Conservation (phyloP, 371 early-diverging fungal species). For the Polyrhizophydium stewartii region DNA sequence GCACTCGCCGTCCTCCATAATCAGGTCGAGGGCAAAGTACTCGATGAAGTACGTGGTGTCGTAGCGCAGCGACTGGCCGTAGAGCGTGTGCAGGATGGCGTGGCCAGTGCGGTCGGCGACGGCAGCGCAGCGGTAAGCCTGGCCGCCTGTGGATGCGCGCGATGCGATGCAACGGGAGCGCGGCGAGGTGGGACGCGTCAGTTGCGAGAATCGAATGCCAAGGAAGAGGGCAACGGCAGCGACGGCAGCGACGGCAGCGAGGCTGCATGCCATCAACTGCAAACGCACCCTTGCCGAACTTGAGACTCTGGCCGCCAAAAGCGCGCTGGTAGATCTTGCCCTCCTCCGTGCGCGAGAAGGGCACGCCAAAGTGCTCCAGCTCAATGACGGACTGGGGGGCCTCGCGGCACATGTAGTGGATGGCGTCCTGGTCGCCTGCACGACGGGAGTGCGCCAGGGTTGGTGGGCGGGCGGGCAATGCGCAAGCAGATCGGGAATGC, state of each 20-base stretch:
- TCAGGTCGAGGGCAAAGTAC: conserved; percentile 96
- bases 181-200: no score
- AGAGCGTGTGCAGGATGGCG: conserved; percentile 94
- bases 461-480: no score
- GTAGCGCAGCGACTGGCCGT: conserved; percentile 93
- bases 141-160: conserved; percentile 90
- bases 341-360: conserved; percentile 95
- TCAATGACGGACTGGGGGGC: conserved; percentile 94
- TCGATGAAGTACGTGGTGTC: conserved; percentile 97
- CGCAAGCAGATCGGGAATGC: neutral
- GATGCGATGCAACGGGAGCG: no score
- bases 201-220: neutral
- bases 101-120: conserved; percentile 99
- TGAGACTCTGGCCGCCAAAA: conserved; percentile 93
- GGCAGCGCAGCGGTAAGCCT: conserved; percentile 96
- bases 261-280: neutral
- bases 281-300: conserved; percentile 80
- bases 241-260: no score
- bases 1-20: conserved; percentile 93
- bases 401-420: conserved; percentile 96
- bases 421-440: conserved; percentile 93
- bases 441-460: neutral
- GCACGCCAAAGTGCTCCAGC: conserved; percentile 96
- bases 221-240: neutral
- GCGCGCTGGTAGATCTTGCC: conserved; percentile 98